Evolutionary conservation across 768 basidiomycete genomes (phyloP).

Genomic region (Galerina sulciceps): DNA sequence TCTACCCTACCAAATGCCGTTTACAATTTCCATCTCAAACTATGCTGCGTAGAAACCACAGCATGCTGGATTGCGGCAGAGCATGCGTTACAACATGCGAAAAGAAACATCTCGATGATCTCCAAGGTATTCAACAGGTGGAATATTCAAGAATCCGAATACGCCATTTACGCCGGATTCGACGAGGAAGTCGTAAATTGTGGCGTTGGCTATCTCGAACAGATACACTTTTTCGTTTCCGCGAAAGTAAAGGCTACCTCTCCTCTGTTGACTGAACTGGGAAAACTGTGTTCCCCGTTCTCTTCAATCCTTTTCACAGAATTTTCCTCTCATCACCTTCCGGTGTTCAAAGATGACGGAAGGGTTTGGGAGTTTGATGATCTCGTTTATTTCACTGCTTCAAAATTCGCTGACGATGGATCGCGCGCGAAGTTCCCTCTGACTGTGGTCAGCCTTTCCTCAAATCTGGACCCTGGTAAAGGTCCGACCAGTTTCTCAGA

Average conservation of each 20-base stretch:
- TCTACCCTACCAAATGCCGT: too few species aligned
- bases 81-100: too few species aligned
- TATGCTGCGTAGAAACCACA: too few species aligned
- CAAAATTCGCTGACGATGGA: not conserved
- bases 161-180: too few species aligned
- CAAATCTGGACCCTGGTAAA: too few species aligned
- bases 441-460: not conserved
- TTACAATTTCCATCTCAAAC: too few species aligned
- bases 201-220: conserved; percentile 1
- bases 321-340: not conserved
- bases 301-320: not conserved
- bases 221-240: conserved; percentile 1
- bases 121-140: too few species aligned
- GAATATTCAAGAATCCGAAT: too few species aligned
- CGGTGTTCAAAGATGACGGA: not conserved
- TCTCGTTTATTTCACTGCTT: not conserved
- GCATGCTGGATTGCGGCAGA: too few species aligned
- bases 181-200: not conserved
- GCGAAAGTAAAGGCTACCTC: too few species aligned
- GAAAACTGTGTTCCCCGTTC: not conserved
- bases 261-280: not conserved
- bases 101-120: too few species aligned
- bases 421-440: not conserved
- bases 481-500: not conserved
- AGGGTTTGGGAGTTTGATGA: not conserved